phyloP scores from a whole-genome alignment of 106 monocot species.

The Dioscorea dumetorum region DNA sequence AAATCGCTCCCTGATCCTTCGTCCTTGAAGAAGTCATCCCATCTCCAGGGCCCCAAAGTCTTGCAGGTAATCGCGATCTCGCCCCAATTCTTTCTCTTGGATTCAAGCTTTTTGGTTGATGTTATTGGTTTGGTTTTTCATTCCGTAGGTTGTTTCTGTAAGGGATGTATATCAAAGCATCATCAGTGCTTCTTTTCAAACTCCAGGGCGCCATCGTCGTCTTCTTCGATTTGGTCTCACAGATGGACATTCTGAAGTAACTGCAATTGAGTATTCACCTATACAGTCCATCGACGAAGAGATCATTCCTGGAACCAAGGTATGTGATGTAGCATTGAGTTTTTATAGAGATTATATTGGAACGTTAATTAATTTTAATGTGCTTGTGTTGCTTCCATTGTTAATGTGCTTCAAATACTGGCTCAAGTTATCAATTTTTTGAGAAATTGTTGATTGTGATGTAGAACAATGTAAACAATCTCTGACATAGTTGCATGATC shows the following conservation, averaged over 20 bases:
- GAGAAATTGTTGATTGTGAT: too few species aligned
- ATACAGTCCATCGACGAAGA: conserved; percentile 56
- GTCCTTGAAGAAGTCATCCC: conserved; percentile 35
- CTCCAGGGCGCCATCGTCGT: conserved; percentile 30
- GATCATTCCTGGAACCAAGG: conserved; percentile 86
- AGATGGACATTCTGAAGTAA: conserved; percentile 66
- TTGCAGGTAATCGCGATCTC: conserved; percentile 33
- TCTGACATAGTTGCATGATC: too few species aligned
- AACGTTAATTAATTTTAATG: too few species aligned
- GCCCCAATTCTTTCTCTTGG: neutral
- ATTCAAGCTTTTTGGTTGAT: too few species aligned
- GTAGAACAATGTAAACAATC: too few species aligned
- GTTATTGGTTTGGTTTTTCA: neutral
- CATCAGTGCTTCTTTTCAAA: conserved; percentile 58
- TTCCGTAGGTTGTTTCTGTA: conserved; percentile 58
- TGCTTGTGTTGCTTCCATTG: too few species aligned
- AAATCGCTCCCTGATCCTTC: conserved; percentile 67
- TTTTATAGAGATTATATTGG: too few species aligned
- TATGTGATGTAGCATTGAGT: conserved; percentile 12
- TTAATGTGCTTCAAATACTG: too few species aligned
- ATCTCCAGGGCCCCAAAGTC: conserved; percentile 65
- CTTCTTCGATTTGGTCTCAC: conserved; percentile 85
- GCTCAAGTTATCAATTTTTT: too few species aligned
- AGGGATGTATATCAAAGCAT: conserved; percentile 69
- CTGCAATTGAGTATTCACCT: conserved; percentile 64